A percentile compares a stretch with the other conserved stretches of the same genome.
phyloP scores from a whole-genome alignment of 257 asterid genomes.

The Ballota nigra region DNA sequence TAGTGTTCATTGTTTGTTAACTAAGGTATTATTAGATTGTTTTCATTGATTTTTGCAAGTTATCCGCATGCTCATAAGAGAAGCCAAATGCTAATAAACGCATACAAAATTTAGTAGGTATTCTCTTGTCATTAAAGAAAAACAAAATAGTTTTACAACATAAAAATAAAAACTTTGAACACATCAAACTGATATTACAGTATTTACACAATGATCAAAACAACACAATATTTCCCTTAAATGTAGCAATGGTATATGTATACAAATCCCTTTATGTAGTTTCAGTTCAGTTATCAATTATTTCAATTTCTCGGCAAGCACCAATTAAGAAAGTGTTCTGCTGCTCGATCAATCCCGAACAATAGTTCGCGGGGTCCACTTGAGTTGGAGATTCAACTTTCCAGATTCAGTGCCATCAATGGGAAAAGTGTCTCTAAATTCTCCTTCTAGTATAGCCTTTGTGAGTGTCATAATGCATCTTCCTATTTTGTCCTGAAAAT shows the following conservation, averaged over 20 bases:
- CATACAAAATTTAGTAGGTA: neutral
- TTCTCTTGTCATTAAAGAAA: neutral
- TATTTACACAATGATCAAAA: neutral
- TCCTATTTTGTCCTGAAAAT: constrained; percentile 69
- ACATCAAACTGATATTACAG: neutral
- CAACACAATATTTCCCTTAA: neutral
- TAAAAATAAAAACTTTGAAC: neutral
- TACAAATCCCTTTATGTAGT: neutral
- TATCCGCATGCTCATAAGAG: too few species aligned
- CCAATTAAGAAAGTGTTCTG: neutral
- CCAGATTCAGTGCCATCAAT: constrained; percentile 57
- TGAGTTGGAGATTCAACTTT: constrained; percentile 52
- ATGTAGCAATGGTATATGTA: neutral
- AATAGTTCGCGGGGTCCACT: constrained; percentile 74
- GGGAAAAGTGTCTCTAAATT: constrained; percentile 47
- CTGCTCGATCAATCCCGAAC: constrained; percentile 39
- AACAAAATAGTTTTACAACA: neutral
- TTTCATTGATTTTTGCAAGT: too few species aligned
- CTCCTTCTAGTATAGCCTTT: constrained; percentile 67
- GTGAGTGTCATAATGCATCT: constrained; percentile 87
- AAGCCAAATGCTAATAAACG: too few species aligned
- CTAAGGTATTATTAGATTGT: too few species aligned
- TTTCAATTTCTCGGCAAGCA: neutral
- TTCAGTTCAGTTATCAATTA: too few species aligned
- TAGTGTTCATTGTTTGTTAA: too few species aligned